Evolutionary conservation across 345 rosid species (phyloP).

Genomic region (Euphorbia pulcherrima): DNA sequence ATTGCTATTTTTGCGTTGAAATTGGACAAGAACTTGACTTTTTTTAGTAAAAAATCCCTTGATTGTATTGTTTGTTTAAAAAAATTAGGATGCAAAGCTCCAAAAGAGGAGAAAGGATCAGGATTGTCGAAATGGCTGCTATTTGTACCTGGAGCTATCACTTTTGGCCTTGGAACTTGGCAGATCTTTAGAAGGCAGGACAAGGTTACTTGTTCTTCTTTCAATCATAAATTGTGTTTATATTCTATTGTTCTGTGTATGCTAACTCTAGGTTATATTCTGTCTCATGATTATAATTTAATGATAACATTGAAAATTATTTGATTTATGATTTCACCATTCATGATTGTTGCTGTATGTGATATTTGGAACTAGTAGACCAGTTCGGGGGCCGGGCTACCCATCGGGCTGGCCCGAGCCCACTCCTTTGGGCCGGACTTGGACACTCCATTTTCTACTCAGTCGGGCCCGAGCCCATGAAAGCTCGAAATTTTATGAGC

Average conservation of each 20-base stretch:
- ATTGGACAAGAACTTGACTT: no score
- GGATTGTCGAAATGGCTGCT: conserved; percentile 64
- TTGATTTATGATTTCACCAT: not conserved
- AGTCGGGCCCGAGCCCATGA: no score
- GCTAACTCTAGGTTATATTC: not conserved
- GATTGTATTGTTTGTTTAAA: not conserved
- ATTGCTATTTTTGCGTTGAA: not conserved
- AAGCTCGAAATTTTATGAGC: no score
- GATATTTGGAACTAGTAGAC: no score
- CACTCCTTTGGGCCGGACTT: no score
- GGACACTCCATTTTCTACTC: no score
- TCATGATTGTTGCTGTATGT: not conserved
- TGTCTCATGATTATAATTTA: not conserved
- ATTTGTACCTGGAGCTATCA: conserved; percentile 82
- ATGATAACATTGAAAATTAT: not conserved
- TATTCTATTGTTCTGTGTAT: not conserved
- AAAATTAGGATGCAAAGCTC: not conserved
- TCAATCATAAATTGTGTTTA: not conserved
- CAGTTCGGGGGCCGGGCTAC: no score
- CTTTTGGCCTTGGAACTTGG: conserved; percentile 98
- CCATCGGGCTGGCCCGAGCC: no score
- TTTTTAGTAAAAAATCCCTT: not conserved
- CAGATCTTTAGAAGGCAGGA: conserved; percentile 89
- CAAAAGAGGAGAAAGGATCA: conserved; percentile 31
- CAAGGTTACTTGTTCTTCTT: conserved; percentile 44